These are phyloP conservation scores for Astrephomene gubernaculifera DNA, from an alignment of 139 green algal species.

Conservation along the genomic window DNA sequence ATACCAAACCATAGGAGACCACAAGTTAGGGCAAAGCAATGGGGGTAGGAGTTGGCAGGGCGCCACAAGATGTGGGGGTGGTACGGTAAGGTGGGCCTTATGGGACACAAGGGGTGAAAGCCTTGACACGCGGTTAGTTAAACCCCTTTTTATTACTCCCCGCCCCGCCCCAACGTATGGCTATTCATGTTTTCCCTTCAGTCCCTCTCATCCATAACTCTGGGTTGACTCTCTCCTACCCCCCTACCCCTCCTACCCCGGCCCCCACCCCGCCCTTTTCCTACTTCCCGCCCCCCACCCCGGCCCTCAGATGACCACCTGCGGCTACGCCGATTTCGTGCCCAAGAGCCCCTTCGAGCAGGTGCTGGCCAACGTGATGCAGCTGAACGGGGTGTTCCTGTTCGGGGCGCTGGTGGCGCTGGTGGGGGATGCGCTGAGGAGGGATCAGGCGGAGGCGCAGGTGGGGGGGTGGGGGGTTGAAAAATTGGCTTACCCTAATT, in stretches of 20 bases:
- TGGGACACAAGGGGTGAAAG: no score
- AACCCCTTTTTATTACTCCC: no score
- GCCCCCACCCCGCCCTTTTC: neutral
- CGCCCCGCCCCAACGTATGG: no score
- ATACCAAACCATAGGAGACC: no score
- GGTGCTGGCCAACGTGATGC: slow-evolving; percentile 14
- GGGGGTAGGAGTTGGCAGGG: no score
- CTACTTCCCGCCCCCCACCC: neutral
- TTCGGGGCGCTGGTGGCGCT: slow-evolving; percentile 31
- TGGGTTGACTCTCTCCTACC: neutral
- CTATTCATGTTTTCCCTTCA: no score
- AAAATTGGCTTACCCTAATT: neutral
- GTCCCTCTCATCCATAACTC: no score
- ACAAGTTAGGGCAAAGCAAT: no score
- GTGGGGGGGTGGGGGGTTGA: neutral
- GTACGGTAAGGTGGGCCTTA: no score
- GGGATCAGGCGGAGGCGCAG: neutral
- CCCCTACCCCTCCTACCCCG: neutral
- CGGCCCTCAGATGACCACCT: slow-evolving; percentile 45
- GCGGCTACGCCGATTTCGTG: slow-evolving; percentile 45
- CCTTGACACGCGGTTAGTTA: no score
- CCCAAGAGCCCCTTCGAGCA: slow-evolving; percentile 38
- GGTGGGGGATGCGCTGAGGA: neutral
- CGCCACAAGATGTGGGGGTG: neutral
- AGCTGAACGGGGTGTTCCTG: slow-evolving; percentile 25